Base-by-base conservation (phyloP, 2,329 filamentous ascomycete genomes). In the Bertia moriformis region DNA sequence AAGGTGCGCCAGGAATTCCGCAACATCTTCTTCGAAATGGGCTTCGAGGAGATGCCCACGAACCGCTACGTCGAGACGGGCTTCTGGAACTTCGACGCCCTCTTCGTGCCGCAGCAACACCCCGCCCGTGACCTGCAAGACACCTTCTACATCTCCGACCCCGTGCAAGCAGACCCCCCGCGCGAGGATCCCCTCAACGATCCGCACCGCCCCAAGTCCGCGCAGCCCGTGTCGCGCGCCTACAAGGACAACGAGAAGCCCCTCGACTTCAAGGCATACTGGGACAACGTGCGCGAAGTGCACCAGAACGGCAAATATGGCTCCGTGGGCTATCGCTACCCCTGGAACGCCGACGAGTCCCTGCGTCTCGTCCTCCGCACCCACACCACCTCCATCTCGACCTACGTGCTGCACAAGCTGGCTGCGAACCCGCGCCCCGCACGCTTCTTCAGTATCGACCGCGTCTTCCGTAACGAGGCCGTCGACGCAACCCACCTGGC, bases 21-120 rank as follows among this genome's bases (percentile, higher is more conserved):
- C 42, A 83, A 91, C 55, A 95, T 98, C 56, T 98, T 98, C 77
- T 96, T 98, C 63, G 87, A 94, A 58, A 93, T 94, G 79, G 91
- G 89, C 39, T 98, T 96, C 66, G 80, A 89, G 53, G 91, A 98
- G 67, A 96, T 98, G 91, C 84, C 88, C 13, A 95, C 89, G 38
- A 82, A 83, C 62, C 77, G 84, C 58, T 95, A 80, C 57, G 88
- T 96, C 45, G 91, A 98, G 64, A 89, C 88, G 12, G 88, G 89
- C 37, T 95, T 96, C 78, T 98, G 91, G 87, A 96, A 96, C 63
- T 96, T 96, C 60, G 89, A 96, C 55, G 78, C 88, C 18, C 84
- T 98, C 45, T 95, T 89, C 60, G 89, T 96, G 39, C 89, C 89
- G 19, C 91, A 93, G 63, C 91, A 98, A 69, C 91, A 98, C 60